phyloP scores from a whole-genome alignment of 176 grass and related monocot species.

The Triticum dicoccoides region DNA sequence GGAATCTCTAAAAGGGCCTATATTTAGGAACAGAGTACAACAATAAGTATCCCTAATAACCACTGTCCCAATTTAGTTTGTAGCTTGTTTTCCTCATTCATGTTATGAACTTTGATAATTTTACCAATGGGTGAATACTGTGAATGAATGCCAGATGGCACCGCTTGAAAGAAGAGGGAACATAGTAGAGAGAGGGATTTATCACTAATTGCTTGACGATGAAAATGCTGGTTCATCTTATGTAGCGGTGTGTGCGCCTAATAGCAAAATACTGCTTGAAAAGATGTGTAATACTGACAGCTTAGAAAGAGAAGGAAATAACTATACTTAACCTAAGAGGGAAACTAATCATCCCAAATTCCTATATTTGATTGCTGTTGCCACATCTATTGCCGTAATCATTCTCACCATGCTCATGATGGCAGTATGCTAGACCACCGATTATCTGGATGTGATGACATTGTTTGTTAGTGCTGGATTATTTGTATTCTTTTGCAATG shows the following conservation, averaged over 20 bases:
- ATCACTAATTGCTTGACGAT: background rate
- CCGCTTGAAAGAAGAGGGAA: background rate
- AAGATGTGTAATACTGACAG: background rate
- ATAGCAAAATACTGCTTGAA: background rate
- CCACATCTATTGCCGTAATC: background rate
- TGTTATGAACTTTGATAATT: background rate
- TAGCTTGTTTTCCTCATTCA: background rate
- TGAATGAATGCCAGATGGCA: background rate
- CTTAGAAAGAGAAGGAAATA: background rate
- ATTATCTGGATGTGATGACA: background rate
- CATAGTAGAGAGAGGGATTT: background rate
- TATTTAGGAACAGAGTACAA: background rate
- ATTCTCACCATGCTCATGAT: background rate
- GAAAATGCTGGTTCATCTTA: background rate
- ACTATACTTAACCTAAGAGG: background rate
- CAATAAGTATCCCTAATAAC: background rate
- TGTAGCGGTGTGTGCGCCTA: background rate
- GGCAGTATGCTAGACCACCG: background rate
- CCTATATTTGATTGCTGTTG: background rate
- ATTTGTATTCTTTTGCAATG: background rate
- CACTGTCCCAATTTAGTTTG: background rate
- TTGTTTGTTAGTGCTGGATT: slow-evolving; percentile 3
- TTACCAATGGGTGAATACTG: background rate
- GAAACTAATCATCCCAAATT: background rate
- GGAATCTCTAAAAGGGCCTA: no score